Base-by-base conservation (phyloP, 805 yeast genomes). In the Candida tallmaniae region DNA sequence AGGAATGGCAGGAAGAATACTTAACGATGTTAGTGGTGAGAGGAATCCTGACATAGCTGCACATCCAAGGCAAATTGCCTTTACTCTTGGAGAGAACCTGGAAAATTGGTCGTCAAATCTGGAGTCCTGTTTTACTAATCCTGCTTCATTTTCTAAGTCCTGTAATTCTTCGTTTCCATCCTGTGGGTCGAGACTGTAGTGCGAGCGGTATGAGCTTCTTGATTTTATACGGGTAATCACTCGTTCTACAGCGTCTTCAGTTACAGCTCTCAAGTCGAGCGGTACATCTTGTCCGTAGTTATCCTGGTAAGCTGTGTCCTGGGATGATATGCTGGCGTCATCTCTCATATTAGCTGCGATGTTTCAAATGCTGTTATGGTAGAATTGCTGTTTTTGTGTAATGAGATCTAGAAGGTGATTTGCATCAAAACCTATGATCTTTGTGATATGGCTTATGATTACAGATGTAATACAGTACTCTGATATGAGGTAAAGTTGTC, bases 1-100 rank as follows among this genome's bases (percentile, higher is more conserved):
- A 1, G 74, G 61, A 9, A 74, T 70, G 2, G 78, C 78, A 6
- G 80, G 80, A 13, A 74, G 48, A 39, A 71, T 65, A 4, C 75
- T 65, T 42, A 70, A 49, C 4, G 68, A 56, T 2, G 68, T 56
- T 35, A 67, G 42, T 3, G 78, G 75, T 4, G 78, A 58, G 23
- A 70, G 47, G 39, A 70, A 69, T 28, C 73, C 62, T 5, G 58
- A 42, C 19, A 47, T 18, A 2, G 53, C 41, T 2, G 49, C 46
- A 5, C 50, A 33, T 5, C 39, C 20, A 12, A 51, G 40, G 30
- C 44, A 51, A 7, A 40, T 24, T 4, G 19, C n/a, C 31, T 48
- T 50, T 4, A 39, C 38, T 12, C 34, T 37, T 11, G 24, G 13
- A 6, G 47, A 33, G 25, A 40, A 48, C 16, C 51, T 27, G 17